phyloP scores from a whole-genome alignment of 257 asterid species.

The Penstemon eatonii region DNA sequence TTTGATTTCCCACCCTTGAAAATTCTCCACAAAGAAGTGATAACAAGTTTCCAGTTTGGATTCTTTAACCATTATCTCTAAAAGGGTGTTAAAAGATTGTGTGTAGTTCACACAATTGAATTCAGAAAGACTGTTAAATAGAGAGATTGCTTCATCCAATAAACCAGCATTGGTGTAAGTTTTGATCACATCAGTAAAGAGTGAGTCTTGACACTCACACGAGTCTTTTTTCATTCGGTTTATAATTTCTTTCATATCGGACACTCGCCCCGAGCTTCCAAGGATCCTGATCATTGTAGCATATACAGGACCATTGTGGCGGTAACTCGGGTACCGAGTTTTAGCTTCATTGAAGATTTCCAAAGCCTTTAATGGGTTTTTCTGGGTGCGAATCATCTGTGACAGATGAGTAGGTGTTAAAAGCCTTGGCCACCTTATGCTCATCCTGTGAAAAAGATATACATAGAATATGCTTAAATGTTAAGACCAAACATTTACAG shows the following conservation, averaged over 20 bases:
- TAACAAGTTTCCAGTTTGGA: conserved; percentile 53
- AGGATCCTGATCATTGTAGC: conserved; percentile 69
- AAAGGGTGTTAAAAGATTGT: conserved; percentile 61
- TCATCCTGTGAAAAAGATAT: conserved; percentile 38
- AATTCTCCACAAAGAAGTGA: conserved; percentile 64
- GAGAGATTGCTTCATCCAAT: conserved; percentile 68
- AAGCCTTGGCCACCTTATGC: conserved; percentile 82
- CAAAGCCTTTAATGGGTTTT: conserved; percentile 79
- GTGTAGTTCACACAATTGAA: conserved; percentile 85
- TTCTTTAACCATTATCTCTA: conserved; percentile 76
- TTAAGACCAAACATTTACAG: neutral
- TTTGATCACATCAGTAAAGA: conserved; percentile 56
- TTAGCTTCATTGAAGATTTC: conserved; percentile 68
- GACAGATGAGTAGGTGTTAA: conserved; percentile 74
- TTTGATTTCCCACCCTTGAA: conserved; percentile 79
- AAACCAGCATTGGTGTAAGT: conserved; percentile 61
- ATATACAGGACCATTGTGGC: conserved; percentile 76
- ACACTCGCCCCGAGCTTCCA: conserved; percentile 56
- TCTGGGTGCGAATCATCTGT: conserved; percentile 62
- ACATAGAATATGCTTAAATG: neutral
- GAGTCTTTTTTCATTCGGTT: conserved; percentile 73
- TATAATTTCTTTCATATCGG: conserved; percentile 73
- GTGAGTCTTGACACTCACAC: conserved; percentile 68
- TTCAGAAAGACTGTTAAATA: conserved; percentile 61
- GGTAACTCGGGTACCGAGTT: conserved; percentile 61